Percentiles rank a stretch among this genome's conserved stretches.
These are phyloP conservation scores for Plasmodium knowlesi DNA, from an alignment of 169 alveolate genomes.

Conservation along the genomic window DNA sequence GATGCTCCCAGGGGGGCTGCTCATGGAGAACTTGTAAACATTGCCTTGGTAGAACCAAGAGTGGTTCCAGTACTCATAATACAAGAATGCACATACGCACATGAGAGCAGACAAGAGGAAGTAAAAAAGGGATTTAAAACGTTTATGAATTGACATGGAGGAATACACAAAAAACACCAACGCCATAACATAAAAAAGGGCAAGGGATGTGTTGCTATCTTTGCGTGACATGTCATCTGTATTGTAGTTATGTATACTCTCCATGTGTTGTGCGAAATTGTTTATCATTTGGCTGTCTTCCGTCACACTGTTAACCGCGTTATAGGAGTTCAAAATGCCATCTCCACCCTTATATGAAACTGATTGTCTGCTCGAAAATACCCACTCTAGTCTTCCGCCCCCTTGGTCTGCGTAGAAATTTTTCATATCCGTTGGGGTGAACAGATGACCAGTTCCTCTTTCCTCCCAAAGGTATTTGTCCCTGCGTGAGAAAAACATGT, in stretches of 20 bases:
- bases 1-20: neutral
- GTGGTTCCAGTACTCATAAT: neutral
- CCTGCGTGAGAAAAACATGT: neutral
- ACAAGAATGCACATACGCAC: neutral
- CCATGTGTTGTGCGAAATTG: neutral
- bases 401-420: neutral
- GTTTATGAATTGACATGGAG: slow-evolving; percentile 9
- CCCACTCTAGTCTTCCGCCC: neutral
- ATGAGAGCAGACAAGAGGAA: neutral
- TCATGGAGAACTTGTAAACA: neutral
- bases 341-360: neutral
- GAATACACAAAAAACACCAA: slow-evolving; percentile 9
- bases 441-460: neutral
- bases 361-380: neutral
- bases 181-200: neutral
- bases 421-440: neutral
- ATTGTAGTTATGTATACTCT: neutral
- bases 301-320: neutral
- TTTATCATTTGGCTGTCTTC: neutral
- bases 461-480: neutral
- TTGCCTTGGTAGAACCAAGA: neutral
- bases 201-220: neutral
- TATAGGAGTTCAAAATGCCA: neutral
- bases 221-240: neutral
- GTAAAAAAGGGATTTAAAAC: neutral